Evolutionary conservation across 768 basidiomycete species (phyloP), one percentile per base, ranked within the genome.

Genomic region (Kwoniella botswanensis): DNA sequence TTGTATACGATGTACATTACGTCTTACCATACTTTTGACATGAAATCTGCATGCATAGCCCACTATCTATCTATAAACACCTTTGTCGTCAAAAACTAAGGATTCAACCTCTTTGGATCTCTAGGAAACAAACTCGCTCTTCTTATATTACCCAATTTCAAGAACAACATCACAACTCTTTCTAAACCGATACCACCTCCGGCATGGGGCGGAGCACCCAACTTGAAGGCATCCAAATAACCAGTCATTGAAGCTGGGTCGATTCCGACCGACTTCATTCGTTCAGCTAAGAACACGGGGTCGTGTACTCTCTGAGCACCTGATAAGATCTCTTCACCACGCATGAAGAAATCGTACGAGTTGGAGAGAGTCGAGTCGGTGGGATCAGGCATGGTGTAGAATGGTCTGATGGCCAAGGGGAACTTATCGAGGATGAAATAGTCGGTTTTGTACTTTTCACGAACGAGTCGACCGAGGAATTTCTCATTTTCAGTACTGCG

Each of bases 261-360:
- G 73, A 98, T 90, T 13, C 93, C 93, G 82, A 91, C 92, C 74
- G 85, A 86, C 69, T 87, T 87, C 94, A 98, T 98, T 84, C 92
- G 89, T 85, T 93, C 88, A 63, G 86, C 86, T 71, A 98, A 89
- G 64, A 98, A 86, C 12, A 85, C 84, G 5, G 97, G 88, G 75
- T 98, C 94, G 85, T 99, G 97, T 66, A 98, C 90, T 84, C 97
- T 94, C 84, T 99, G 97, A 29, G 96, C 97, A 17, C 97, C 97
- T 3, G 96, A 98, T 52, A 98, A 87, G 79, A 99, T 98, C 84
- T 99, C 97, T 85, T 99, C 94, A 12, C 97, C 97, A 42, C 97
- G 89, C 96, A 99, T 98, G 88, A 99, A 98, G 86, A 99, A 98
- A 85, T 99, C 97, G 84, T 98, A 99, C 24, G 97, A 98, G 85